Base-by-base conservation (phyloP, 1,139 yeast genomes). In the Scheffersomyces illinoinensis region DNA sequence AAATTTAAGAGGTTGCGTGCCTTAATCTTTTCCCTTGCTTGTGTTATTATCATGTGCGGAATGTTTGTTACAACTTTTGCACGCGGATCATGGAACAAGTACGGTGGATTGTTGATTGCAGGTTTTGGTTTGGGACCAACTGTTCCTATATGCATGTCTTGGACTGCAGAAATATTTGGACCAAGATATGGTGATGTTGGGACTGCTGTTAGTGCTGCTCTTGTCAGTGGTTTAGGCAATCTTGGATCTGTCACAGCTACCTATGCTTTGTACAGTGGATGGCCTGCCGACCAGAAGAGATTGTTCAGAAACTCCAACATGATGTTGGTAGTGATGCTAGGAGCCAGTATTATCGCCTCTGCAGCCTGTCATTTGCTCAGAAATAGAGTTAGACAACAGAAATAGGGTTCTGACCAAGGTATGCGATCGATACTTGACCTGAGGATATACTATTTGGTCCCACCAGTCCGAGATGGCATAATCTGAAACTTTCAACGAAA, bases 101-200 rank as follows among this genome's bases (percentile, higher is more conserved):
- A 91, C 70, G 96, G 86, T 3, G 97, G 97, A 0, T 79, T 91
- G 59, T 79, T 91, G 58, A 87, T 91, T 68, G 86, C 91, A 21
- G 97, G 97, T 0, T 90, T 87, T 68, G 97, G 97, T 0, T 81
- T 91, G 53, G 97, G 97, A 14, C 96, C 97, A 21, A 91, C 97
- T 0, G 96, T 91, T 24, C 97, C 97, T 46, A 91, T 90, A 55
- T 84, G 90, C 69, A 91, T 91, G 97, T 85, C 97, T 0, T 87
- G 92, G 91, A 77, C 93, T 0, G 88, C 95, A 0, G 95, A 90
- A 67, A 89, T 91, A 53, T 90, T 91, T 76, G 85, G 83, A 14
- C 80, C 83, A 4, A 78, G 85, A 55, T 89, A 92, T 67, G 96
- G 96, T 52, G 96, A 91, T 69, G 88, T 91, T 55, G 97, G 97